Evolutionary conservation across 2,329 filamentous ascomycete species (phyloP), one percentile per base, ranked within the genome.

Genomic region (Teratosphaeria destructans): DNA sequence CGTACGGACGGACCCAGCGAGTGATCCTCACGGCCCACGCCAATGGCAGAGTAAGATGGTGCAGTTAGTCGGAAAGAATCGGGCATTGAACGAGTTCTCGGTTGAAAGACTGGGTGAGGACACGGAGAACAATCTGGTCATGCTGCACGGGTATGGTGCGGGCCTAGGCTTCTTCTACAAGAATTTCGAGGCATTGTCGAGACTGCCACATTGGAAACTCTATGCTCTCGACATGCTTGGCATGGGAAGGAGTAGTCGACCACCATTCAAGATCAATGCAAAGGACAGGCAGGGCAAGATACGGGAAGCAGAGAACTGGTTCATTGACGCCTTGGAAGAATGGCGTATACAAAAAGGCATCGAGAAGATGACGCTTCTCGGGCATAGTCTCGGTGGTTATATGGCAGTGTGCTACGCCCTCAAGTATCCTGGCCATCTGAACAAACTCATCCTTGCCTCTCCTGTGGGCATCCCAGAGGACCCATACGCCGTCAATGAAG

Each of bases 91-190:
- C 71, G 94, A 99, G 71, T 94, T 96, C 73, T 91, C 89, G 0
- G 84, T 99, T 2, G 90, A 96, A 76, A 82, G 92, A 56, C 77
- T 90, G 0, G 90, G 85, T 39, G 92, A 96, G 71, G 75, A 86
- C 4, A 83, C 85, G 0, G 87, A 95, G 54, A 87, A 97, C 70
- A 94, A 90, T 52, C 79, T 99, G 16, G 93, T 99, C 53, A 95
- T 99, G 84, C 78, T 99, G 4, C 94, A 99, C 72, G 94, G 94
- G 62, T 99, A 99, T 73, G 94, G 94, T 54, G 94, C 94, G 2
- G 94, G 94, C 0, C 81, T 99, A 0, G 94, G 93, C 26, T 97
- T 99, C 76, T 99, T 95, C 80, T 99, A 96, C 80, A 93, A 94
- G 76, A 99, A 99, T 72, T 96, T 95, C 62, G 94, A 99, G 74